Conservation (phyloP, 1,139 yeast genomes). For the Yarrowia galli region DNA sequence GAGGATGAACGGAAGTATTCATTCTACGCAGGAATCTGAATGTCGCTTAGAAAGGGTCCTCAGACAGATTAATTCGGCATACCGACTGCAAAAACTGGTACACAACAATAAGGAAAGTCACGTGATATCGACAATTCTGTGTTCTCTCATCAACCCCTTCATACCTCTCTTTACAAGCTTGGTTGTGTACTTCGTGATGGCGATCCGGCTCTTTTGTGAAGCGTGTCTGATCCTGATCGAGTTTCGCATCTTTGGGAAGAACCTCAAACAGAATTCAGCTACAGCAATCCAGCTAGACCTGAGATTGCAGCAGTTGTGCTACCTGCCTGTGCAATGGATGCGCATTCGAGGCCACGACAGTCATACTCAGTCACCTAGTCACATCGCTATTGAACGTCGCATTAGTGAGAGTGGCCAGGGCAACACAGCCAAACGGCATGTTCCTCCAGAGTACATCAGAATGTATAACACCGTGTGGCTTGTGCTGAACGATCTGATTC, state of each 20-base stretch:
- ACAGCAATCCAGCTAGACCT: conserved; percentile 80
- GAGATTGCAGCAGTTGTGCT: conserved; percentile 76
- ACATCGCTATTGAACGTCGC: conserved; percentile 39
- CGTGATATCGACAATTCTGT: not conserved
- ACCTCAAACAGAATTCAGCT: conserved; percentile 61
- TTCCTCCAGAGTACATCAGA: conserved; percentile 74
- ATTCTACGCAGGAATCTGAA: not conserved
- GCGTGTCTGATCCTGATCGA: conserved; percentile 10
- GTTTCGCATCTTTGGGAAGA: conserved; percentile 42
- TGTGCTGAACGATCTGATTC: conserved; percentile 76
- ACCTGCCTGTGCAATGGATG: conserved; percentile 81
- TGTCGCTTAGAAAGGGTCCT: conserved; percentile 44
- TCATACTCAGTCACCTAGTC: conserved; percentile 48
- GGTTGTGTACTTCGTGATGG: conserved; percentile 8
- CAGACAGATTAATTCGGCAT: conserved; percentile 48
- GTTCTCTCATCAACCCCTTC: not conserved
- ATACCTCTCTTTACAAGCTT: conserved; percentile 4
- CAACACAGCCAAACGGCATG: conserved; percentile 51
- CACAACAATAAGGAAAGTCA: conserved; percentile 20
- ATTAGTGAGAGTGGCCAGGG: conserved; percentile 4
- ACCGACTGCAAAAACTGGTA: conserved; percentile 7
- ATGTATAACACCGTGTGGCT: conserved; percentile 91
- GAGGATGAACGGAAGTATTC: not conserved
- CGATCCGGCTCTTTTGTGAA: conserved; percentile 15
- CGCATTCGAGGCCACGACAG: conserved; percentile 53